A percentile compares a stretch with the other conserved stretches of the same genome.
These are phyloP conservation scores for Calocera viscosa DNA, from an alignment of 768 basidiomycete genomes.

Conservation along the genomic window DNA sequence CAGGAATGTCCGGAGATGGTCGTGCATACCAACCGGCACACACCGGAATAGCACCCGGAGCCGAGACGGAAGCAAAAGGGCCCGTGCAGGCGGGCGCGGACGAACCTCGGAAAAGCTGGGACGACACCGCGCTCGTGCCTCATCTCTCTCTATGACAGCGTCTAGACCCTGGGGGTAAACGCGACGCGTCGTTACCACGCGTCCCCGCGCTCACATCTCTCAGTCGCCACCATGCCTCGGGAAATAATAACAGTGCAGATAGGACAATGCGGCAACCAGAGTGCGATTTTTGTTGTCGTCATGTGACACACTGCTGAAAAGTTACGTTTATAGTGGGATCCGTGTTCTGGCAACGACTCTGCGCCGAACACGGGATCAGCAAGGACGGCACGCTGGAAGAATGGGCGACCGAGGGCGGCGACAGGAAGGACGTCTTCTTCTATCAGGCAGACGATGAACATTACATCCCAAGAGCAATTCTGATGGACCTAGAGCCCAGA, in stretches of 20 bases:
- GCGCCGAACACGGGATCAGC: constrained; percentile 96
- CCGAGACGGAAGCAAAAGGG: no score
- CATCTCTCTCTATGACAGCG: no score
- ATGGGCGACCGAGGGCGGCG: constrained; percentile 89
- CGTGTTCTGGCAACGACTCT: constrained; percentile 96
- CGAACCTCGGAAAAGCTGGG: no score
- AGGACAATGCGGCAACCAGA: constrained; percentile 89
- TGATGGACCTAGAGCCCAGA: constrained; percentile 91
- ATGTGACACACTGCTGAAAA: constrained; percentile 1
- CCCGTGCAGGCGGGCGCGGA: no score
- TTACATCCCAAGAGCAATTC: constrained; percentile 92
- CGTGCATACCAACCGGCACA: no score
- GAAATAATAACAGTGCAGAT: constrained; percentile 75
- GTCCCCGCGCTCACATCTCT: neutral
- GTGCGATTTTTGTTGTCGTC: constrained; percentile 33
- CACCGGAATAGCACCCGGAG: no score
- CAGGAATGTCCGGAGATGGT: no score
- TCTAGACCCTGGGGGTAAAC: neutral
- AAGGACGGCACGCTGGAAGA: constrained; percentile 92
- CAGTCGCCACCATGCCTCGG: constrained; percentile 47
- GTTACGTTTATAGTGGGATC: constrained; percentile 59
- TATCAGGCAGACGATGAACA: constrained; percentile 99
- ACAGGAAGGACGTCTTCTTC: constrained; percentile 98
- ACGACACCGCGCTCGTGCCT: no score
- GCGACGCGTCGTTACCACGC: neutral